These are phyloP conservation scores for Kwoniella heveanensis DNA, from an alignment of 768 basidiomycete genomes.

Conservation along the genomic window DNA sequence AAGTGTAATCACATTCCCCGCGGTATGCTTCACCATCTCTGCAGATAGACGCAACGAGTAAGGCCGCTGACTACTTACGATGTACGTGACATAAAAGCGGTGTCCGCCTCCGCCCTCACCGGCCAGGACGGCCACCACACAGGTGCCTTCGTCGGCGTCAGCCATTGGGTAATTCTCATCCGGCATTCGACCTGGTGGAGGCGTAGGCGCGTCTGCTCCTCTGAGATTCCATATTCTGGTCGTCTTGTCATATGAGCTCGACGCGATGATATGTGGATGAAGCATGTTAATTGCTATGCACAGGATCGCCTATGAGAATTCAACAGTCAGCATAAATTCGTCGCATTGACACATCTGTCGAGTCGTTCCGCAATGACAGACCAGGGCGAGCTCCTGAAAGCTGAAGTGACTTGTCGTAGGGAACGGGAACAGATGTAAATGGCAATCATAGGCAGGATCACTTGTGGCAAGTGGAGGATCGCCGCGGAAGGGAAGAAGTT, in stretches of 20 bases:
- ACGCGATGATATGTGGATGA: slow-evolving; percentile 45
- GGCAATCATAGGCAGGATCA: no score
- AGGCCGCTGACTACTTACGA: no score
- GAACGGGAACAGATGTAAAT: no score
- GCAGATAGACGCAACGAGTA: no score
- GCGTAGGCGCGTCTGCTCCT: slow-evolving; percentile 11
- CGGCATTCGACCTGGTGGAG: not conserved
- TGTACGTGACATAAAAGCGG: slow-evolving; percentile 16
- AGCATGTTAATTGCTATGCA: slow-evolving; percentile 27
- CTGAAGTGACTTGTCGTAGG: no score
- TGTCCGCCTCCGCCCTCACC: slow-evolving; percentile 35
- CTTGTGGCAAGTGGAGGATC: no score
- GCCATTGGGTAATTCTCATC: slow-evolving; percentile 34
- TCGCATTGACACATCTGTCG: not conserved
- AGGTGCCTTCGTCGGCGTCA: slow-evolving; percentile 36
- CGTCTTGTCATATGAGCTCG: slow-evolving; percentile 46
- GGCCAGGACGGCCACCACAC: slow-evolving; percentile 21
- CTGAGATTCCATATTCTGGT: slow-evolving; percentile 48
- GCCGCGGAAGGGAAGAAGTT: no score
- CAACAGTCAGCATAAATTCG: no score
- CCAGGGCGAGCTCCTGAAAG: no score
- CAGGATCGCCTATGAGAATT: slow-evolving; percentile 35
- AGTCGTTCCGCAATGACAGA: no score
- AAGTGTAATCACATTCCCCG: no score
- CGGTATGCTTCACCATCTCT: no score